Base-by-base conservation (phyloP, 1,284 basidiomycete genomes). In the Boletus smithii region DNA sequence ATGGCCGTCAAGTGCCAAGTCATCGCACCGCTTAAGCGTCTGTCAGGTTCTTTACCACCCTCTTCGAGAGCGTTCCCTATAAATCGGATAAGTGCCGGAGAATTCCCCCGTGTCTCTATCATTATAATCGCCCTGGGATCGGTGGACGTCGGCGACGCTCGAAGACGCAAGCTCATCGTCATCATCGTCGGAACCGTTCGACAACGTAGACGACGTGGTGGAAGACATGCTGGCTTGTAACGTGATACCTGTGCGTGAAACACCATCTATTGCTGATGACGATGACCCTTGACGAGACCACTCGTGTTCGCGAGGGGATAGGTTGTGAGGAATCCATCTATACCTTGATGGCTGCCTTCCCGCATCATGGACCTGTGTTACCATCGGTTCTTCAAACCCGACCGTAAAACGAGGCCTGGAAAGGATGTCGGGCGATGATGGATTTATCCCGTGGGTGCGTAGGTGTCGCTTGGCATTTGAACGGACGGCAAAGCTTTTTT, bases 381-480 rank as follows among this genome's bases (percentile, higher is more conserved):
- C 68, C 46, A 74, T 55, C 42, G 73, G 74, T 14, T 70, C 66
- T 41, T 75, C 74, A 55, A 75, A 76, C 27, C 71, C 74, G 29
- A 75, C 65, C 34, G 60, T 68, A 61, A 67, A 75, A 48, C 59
- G 59, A 18, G 72, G 64, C 32, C 48, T 33, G 4, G 62, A 43
- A 17, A 62, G 51, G 35, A 41, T n/a, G 10, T 48, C 57, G 13
- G 51, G 27, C 3, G 51, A 48, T 5, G 57, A 52, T 14, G 67
- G 68, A 50, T 66, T 57, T 42, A 76, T 62, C 4, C 79, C 77
- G 38, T 80, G 79, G 1, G 74, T 79, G 24, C 76, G 73, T 16
- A 80, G 66, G 50, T 84, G 81, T 20, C 81, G 72, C 48, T 77
- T 80, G 14, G 80, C 75, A 49, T 84, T 84, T 2, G 81, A 83